These are phyloP conservation scores for Taphrina flavorubra DNA, from an alignment of 1,139 yeast species.

Conservation along the genomic window DNA sequence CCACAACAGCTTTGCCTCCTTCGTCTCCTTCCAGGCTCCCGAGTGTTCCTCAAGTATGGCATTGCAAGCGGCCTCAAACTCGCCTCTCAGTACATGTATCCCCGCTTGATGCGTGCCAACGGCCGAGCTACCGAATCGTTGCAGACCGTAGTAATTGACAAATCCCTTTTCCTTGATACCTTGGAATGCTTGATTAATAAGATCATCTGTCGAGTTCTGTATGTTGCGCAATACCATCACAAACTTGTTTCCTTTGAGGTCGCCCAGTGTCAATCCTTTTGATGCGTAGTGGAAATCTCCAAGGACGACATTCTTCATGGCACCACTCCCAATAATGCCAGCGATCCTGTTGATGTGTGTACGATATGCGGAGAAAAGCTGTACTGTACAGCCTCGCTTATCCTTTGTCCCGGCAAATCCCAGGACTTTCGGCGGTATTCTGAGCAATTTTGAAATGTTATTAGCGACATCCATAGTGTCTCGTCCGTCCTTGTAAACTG, in stretches of 20 bases:
- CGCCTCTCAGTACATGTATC: conserved; percentile 66
- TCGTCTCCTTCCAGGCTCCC: conserved; percentile 53
- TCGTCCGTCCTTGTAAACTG: conserved; percentile 88
- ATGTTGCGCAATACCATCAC: conserved; percentile 69
- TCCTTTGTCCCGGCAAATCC: conserved; percentile 96
- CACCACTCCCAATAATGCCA: conserved; percentile 67
- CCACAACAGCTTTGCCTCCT: conserved; percentile 64
- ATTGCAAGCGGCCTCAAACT: conserved; percentile 82
- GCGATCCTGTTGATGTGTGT: conserved; percentile 80
- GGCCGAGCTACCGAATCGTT: conserved; percentile 94
- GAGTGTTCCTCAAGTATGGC: conserved; percentile 84
- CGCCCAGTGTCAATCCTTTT: conserved; percentile 73
- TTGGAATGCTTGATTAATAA: conserved; percentile 61
- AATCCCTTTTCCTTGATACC: conserved; percentile 74
- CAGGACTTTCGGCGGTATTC: conserved; percentile 70
- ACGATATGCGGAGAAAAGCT: conserved; percentile 71
- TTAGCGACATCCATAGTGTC: conserved; percentile 96
- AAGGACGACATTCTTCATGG: conserved; percentile 72
- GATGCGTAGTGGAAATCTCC: conserved; percentile 59
- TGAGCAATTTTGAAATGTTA: conserved; percentile 70
- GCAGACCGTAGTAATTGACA: conserved; percentile 95
- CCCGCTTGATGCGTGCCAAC: conserved; percentile 90
- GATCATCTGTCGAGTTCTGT: conserved; percentile 49
- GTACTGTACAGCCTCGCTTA: conserved; percentile 94
- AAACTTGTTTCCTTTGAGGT: conserved; percentile 85